Conservation (phyloP, 768 basidiomycete genomes). For the Suillus ampliporus region DNA sequence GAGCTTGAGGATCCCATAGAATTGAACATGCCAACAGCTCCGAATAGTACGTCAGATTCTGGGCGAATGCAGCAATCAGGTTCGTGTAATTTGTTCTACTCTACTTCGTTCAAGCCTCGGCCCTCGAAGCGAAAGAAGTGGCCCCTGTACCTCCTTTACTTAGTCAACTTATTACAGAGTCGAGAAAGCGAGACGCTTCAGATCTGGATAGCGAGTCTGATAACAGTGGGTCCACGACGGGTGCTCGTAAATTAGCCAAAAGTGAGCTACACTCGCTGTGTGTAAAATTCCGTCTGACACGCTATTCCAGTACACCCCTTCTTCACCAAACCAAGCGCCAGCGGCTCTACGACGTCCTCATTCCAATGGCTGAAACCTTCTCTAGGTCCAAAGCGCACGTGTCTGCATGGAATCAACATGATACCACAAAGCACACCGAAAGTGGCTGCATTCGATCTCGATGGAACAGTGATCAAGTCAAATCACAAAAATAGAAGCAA, state of each 20-base stretch:
- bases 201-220: conserved; percentile 16
- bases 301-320: conserved; percentile 47
- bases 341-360: conserved; percentile 8
- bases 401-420: conserved; percentile 41
- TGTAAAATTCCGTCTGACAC: conserved; percentile 1
- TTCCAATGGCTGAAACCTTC: conserved; percentile 42
- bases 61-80: conserved; percentile 5
- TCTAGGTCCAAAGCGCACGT: conserved; percentile 41
- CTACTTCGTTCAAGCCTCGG: neutral
- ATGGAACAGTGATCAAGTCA: conserved; percentile 81
- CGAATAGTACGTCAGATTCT: neutral
- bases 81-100: neutral
- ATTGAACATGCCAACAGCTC: neutral
- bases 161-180: neutral
- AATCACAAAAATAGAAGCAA: conserved; percentile 39
- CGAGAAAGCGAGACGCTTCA: conserved; percentile 25
- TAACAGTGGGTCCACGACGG: conserved; percentile 19
- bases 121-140: neutral
- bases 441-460: conserved; percentile 84
- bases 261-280: conserved; percentile 20
- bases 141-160: neutral
- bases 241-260: conserved; percentile 30
- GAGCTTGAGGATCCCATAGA: neutral
- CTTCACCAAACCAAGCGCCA: conserved; percentile 37
- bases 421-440: conserved; percentile 47